Conservation (phyloP, 768 basidiomycete species). For the Tylopilus balloui region DNA sequence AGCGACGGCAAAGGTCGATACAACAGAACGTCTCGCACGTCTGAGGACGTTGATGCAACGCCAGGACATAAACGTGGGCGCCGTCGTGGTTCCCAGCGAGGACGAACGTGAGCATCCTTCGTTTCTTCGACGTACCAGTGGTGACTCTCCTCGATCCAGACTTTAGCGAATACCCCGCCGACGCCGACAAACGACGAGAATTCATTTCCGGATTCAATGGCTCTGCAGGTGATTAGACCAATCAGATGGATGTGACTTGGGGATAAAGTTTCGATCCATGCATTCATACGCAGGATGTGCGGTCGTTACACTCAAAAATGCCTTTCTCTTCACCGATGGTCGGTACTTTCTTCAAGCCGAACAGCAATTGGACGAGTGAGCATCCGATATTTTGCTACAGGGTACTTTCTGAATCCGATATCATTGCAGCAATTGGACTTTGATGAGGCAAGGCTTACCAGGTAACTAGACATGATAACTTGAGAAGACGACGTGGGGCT, state of each 20-base stretch:
- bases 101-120: constrained; percentile 70
- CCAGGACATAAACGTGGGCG: constrained; percentile 52
- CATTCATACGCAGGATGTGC: constrained; percentile 57
- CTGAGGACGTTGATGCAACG: constrained; percentile 69
- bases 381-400: not conserved
- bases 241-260: not conserved
- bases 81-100: constrained; percentile 83
- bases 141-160: constrained; percentile 42
- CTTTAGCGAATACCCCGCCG: constrained; percentile 83
- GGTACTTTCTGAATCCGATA: constrained; percentile 1
- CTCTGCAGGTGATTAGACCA: constrained; percentile 64
- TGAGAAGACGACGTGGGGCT: constrained; percentile 5
- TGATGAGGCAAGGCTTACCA: constrained; percentile 90
- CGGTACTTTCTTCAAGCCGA: constrained; percentile 92
- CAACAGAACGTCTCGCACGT: constrained; percentile 54
- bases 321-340: constrained; percentile 91
- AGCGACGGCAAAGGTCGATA: constrained; percentile 48
- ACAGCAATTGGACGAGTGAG: constrained; percentile 81
- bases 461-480: constrained; percentile 37
- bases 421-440: constrained; percentile 77
- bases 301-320: constrained; percentile 63
- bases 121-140: not conserved
- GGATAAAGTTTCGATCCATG: no score
- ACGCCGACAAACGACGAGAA: constrained; percentile 76
- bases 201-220: constrained; percentile 95